Evolutionary conservation across 306 rosid species (phyloP).

Genomic region (Coriaria nepalensis): DNA sequence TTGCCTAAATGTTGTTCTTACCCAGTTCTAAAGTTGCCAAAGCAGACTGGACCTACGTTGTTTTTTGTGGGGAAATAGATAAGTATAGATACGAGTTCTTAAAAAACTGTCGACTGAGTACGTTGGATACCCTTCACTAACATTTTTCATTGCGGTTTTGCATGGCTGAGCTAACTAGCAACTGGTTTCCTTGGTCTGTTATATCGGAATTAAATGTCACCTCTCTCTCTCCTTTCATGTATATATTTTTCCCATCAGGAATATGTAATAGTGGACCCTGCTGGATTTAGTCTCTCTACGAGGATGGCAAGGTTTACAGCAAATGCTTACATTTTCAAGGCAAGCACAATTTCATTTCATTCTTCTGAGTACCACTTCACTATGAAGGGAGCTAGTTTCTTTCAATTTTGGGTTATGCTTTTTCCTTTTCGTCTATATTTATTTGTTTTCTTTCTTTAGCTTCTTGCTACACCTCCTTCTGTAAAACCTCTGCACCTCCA

Average conservation of each 20-base stretch:
- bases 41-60: too few species aligned
- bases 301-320: conserved; percentile 45
- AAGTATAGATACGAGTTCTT: too few species aligned
- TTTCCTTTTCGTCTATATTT: conserved; percentile 13
- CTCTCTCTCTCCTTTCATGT: not conserved
- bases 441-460: conserved; percentile 40
- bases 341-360: conserved; percentile 16
- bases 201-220: too few species aligned
- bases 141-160: too few species aligned
- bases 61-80: too few species aligned
- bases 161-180: too few species aligned
- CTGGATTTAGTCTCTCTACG: conserved; percentile 22
- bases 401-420: not conserved
- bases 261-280: conserved; percentile 31
- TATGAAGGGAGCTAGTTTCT: too few species aligned
- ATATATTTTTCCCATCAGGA: conserved; percentile 34
- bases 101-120: too few species aligned
- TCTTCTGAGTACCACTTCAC: not conserved
- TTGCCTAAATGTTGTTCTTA: too few species aligned
- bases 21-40: too few species aligned
- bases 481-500: conserved; percentile 56
- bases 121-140: too few species aligned
- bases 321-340: conserved; percentile 63
- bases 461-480: conserved; percentile 51
- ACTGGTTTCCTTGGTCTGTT: too few species aligned